Percentiles rank a stretch among this genome's conserved stretches.
phyloP scores from a whole-genome alignment of 148 eudicot genomes.

The Rhododendron vialii region DNA sequence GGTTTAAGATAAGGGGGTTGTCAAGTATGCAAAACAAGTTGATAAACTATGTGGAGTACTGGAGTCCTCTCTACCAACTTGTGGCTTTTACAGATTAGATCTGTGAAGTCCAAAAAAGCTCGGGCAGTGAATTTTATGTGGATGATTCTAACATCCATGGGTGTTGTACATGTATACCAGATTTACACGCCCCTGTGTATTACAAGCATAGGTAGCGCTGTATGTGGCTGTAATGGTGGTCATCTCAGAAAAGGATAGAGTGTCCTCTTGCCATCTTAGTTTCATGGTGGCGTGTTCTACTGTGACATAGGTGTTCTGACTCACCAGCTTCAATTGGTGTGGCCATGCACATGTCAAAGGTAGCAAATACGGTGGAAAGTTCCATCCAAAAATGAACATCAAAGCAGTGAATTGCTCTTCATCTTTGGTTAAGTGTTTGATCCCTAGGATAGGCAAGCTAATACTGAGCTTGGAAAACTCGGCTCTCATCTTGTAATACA shows the following conservation, averaged over 20 bases:
- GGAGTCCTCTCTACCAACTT: not conserved
- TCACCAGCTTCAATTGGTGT: not conserved
- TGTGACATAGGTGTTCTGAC: not conserved
- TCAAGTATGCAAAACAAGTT: not conserved
- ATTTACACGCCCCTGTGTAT: not conserved
- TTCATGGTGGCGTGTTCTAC: not conserved
- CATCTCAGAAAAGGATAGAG: not conserved
- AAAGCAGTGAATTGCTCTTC: not conserved
- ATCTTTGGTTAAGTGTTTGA: not conserved
- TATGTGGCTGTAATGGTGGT: not conserved
- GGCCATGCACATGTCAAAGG: not conserved
- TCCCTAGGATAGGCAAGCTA: not conserved
- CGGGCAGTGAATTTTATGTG: not conserved
- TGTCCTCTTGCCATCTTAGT: not conserved
- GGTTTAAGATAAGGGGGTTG: not conserved
- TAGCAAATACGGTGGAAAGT: not conserved
- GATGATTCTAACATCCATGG: not conserved
- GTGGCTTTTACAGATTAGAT: not conserved
- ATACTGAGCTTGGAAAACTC: constrained; percentile 1
- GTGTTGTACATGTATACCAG: not conserved
- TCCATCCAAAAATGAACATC: not conserved
- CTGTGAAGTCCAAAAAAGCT: not conserved
- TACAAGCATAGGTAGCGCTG: not conserved
- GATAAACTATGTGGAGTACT: not conserved
- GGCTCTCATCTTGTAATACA: not conserved